Evolutionary conservation across 2,329 filamentous ascomycete species (phyloP).

Genomic region (Colletotrichum musae): DNA sequence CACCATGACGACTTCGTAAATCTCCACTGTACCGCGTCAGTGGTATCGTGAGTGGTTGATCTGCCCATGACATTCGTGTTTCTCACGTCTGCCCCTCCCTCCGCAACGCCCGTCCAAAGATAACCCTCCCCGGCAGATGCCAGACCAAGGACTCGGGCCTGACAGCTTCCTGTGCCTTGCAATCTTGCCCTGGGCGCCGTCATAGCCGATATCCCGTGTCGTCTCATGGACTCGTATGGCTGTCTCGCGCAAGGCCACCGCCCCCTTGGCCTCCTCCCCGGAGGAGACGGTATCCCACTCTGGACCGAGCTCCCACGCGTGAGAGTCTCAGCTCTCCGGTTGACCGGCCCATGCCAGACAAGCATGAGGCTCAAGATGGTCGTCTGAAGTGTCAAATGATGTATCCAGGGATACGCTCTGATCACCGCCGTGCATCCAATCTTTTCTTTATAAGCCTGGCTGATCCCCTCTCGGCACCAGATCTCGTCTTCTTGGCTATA

Average conservation of each 20-base stretch:
- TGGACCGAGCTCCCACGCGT: not conserved
- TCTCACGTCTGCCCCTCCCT: not conserved
- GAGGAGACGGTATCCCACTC: not conserved
- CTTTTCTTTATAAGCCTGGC: slow-evolving; percentile 34
- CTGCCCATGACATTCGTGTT: not conserved
- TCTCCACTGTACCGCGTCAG: not conserved
- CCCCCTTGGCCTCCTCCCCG: slow-evolving; percentile 1
- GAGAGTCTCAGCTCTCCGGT: slow-evolving; percentile 1
- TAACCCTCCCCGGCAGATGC: slow-evolving; percentile 13
- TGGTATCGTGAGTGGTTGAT: slow-evolving; percentile 8
- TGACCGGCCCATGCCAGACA: slow-evolving; percentile 8
- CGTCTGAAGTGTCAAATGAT: slow-evolving; percentile 29
- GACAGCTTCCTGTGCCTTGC: slow-evolving; percentile 21
- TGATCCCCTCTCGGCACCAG: slow-evolving; percentile 25
- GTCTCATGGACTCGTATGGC: slow-evolving; percentile 29
- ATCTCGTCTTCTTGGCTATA: slow-evolving; percentile 19
- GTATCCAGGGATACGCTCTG: slow-evolving; percentile 25
- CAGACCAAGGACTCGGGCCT: slow-evolving; percentile 20
- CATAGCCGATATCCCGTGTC: slow-evolving; percentile 9
- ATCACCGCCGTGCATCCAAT: slow-evolving; percentile 19
- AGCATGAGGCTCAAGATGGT: slow-evolving; percentile 21
- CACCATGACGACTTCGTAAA: not conserved
- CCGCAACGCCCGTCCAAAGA: not conserved
- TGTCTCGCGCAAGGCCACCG: not conserved
- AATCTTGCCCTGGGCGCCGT: slow-evolving; percentile 14